Percentiles rank a stretch among this genome's conserved stretches.
These are phyloP conservation scores for Rubia yunnanensis DNA, from an alignment of 257 asterid species.

Conservation along the genomic window DNA sequence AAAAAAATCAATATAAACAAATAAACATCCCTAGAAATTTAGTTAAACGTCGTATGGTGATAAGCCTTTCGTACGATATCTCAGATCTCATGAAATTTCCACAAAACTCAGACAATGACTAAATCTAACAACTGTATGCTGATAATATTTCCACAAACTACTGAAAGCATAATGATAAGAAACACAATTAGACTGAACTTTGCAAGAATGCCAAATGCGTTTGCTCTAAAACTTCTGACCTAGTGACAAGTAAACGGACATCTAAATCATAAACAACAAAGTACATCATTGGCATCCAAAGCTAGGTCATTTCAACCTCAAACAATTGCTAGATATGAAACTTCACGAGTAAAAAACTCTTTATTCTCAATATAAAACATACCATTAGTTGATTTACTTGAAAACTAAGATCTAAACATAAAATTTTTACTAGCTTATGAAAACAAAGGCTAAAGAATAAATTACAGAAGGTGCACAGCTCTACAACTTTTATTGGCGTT, in stretches of 20 bases:
- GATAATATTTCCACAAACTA: too few relatives aligned
- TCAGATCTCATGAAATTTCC: too few relatives aligned
- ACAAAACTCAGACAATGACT: too few relatives aligned
- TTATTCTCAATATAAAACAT: not conserved
- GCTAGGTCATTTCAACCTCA: not conserved
- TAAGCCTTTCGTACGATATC: too few relatives aligned
- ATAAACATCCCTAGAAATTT: too few relatives aligned
- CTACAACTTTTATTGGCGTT: too few relatives aligned
- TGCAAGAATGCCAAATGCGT: not conserved
- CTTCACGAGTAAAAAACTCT: not conserved
- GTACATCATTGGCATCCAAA: not conserved
- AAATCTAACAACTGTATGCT: too few relatives aligned
- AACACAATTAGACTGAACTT: too few relatives aligned
- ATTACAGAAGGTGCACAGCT: conserved; percentile 79
- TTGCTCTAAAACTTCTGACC: not conserved
- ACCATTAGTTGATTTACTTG: too few relatives aligned
- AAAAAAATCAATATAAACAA: too few relatives aligned
- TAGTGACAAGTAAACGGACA: not conserved
- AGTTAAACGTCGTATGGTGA: too few relatives aligned
- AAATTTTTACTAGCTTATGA: not conserved
- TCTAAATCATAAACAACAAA: not conserved
- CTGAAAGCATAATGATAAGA: too few relatives aligned
- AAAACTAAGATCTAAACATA: not conserved
- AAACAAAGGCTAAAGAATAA: conserved; percentile 3
- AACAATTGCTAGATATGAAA: not conserved